Evolutionary conservation across 169 alveolate species (phyloP).

Genomic region (Plasmodium inui): DNA sequence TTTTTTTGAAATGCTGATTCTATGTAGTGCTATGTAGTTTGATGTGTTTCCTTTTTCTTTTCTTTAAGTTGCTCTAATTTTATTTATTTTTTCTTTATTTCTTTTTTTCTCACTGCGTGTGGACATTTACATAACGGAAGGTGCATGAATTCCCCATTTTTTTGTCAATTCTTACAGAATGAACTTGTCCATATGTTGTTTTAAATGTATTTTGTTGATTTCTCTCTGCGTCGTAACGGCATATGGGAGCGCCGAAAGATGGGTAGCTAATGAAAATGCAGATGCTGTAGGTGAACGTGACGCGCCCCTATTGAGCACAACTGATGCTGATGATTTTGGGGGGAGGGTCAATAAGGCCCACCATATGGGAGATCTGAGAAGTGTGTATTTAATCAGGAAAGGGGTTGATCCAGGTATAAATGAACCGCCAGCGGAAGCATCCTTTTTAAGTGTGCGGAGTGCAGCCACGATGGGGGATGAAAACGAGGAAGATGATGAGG

Average conservation of each 20-base stretch:
- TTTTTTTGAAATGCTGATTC: neutral
- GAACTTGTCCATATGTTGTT: constrained; percentile 4
- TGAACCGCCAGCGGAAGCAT: neutral
- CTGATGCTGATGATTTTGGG: neutral
- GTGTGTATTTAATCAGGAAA: neutral
- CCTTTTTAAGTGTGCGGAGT: constrained; percentile 17
- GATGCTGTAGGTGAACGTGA: neutral
- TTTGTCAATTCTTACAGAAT: constrained; percentile 8
- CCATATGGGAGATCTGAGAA: neutral
- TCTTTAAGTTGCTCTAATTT: neutral
- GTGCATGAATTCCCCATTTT: neutral
- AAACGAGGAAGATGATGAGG: neutral
- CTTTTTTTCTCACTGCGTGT: neutral
- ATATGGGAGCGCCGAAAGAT: constrained; percentile 3
- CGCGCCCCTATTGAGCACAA: neutral
- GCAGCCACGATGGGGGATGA: neutral
- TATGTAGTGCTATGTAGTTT: neutral
- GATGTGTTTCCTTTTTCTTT: neutral
- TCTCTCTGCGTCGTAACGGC: neutral
- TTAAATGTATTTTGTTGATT: neutral
- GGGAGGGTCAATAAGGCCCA: neutral
- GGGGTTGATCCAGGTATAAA: neutral
- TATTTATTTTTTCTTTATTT: neutral
- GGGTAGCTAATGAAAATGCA: neutral
- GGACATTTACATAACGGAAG: neutral